These are phyloP conservation scores for Penicillium expansum DNA, from an alignment of 2,329 filamentous ascomycete species.

Conservation along the genomic window DNA sequence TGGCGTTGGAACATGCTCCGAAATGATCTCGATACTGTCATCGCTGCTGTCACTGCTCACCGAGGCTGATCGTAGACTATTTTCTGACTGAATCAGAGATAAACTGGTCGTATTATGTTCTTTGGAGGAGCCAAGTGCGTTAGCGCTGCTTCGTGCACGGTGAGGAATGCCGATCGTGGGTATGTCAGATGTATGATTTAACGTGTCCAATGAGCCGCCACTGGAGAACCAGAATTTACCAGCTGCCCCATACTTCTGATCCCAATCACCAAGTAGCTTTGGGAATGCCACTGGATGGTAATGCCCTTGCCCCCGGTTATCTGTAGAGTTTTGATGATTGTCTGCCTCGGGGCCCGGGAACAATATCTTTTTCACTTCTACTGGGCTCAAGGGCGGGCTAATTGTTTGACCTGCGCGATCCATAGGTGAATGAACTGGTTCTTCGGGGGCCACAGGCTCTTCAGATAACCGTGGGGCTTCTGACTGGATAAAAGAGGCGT, in stretches of 20 bases:
- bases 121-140: neutral
- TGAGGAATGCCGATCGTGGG: conserved; percentile 41
- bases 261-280: conserved; percentile 46
- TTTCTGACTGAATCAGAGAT: conserved; percentile 8
- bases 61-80: conserved; percentile 21
- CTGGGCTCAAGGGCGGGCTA: conserved; percentile 42
- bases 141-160: conserved; percentile 15
- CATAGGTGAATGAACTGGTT: conserved; percentile 13
- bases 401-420: conserved; percentile 30
- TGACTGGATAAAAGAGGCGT: neutral
- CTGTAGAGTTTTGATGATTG: conserved; percentile 1
- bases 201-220: conserved; percentile 3
- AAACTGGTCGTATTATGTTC: conserved; percentile 6
- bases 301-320: conserved; percentile 38
- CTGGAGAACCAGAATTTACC: conserved; percentile 47
- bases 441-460: conserved; percentile 6
- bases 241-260: conserved; percentile 53
- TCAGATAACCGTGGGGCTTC: neutral
- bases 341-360: conserved; percentile 29
- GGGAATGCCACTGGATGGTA: conserved; percentile 55
- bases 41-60: conserved; percentile 29
- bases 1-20: conserved; percentile 23
- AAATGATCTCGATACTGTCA: conserved; percentile 28
- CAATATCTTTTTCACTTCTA: conserved; percentile 47
- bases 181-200: conserved; percentile 26